Conservation (phyloP, 345 rosid genomes). For the Aquilaria sinensis region DNA sequence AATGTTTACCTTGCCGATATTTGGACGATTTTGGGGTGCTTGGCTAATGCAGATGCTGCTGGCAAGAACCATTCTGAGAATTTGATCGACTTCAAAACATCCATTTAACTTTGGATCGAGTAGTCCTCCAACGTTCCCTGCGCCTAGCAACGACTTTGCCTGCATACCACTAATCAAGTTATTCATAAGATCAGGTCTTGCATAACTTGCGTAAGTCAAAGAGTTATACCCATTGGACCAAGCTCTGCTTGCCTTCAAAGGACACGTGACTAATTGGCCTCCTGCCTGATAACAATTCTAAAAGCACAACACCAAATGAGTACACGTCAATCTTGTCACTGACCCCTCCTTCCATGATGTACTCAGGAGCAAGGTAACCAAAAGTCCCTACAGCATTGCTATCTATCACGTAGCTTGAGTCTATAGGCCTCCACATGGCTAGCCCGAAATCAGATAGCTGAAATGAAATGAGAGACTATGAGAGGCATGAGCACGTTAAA, state of each 20-base stretch:
- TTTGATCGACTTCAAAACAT: slow-evolving; percentile 23
- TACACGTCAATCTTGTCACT: slow-evolving; percentile 44
- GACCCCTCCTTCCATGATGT: slow-evolving; percentile 44
- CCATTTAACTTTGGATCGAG: slow-evolving; percentile 30
- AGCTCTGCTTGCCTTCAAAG: slow-evolving; percentile 24
- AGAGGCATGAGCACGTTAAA: no score
- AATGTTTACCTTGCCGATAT: slow-evolving; percentile 25
- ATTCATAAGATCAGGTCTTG: background rate
- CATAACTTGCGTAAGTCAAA: background rate
- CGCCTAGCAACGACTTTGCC: slow-evolving; percentile 35
- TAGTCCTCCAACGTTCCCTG: slow-evolving; percentile 23
- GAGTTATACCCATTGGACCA: slow-evolving; percentile 45
- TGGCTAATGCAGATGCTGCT: slow-evolving; percentile 36
- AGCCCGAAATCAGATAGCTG: slow-evolving; percentile 58
- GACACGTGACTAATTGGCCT: slow-evolving; percentile 24
- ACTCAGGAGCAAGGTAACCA: slow-evolving; percentile 59
- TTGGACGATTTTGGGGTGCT: slow-evolving; percentile 30
- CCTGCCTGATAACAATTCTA: slow-evolving; percentile 47
- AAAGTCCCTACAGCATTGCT: slow-evolving; percentile 44
- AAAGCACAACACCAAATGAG: slow-evolving; percentile 49
- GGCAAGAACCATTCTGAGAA: slow-evolving; percentile 38
- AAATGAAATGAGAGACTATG: no score
- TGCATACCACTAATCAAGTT: slow-evolving; percentile 11
- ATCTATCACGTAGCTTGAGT: slow-evolving; percentile 19
- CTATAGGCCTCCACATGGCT: slow-evolving; percentile 41